phyloP scores from a whole-genome alignment of 495 filamentous ascomycete species.

The Cercophora samala region DNA sequence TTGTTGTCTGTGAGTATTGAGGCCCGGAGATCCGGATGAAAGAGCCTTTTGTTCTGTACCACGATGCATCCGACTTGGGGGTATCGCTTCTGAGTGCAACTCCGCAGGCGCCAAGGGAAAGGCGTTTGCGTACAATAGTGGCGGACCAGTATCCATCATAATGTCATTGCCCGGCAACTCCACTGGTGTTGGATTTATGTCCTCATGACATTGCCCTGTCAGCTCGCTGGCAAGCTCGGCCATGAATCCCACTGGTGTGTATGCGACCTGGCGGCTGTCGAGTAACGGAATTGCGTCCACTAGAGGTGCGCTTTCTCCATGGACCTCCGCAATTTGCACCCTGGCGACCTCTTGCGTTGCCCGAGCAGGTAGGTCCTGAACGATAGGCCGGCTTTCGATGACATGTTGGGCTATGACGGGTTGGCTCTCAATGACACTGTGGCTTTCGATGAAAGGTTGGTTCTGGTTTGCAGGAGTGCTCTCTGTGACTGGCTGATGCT shows the following conservation, averaged over 20 bases:
- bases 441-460: neutral
- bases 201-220: conserved; percentile 35
- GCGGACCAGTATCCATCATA: conserved; percentile 12
- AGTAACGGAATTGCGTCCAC: conserved; percentile 16
- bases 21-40: neutral
- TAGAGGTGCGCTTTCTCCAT: neutral
- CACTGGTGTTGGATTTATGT: conserved; percentile 41
- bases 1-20: conserved; percentile 12
- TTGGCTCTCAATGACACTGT: conserved; percentile 15
- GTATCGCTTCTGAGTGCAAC: conserved; percentile 24
- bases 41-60: conserved; percentile 17
- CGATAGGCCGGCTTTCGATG: neutral
- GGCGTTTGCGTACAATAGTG: conserved; percentile 22
- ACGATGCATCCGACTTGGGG: neutral
- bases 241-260: conserved; percentile 41
- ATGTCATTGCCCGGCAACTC: conserved; percentile 37
- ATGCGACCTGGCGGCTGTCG: conserved; percentile 19
- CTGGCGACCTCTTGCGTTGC: conserved; percentile 16
- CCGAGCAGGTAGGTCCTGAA: conserved; percentile 19
- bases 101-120: conserved; percentile 37
- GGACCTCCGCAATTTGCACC: neutral
- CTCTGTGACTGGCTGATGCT: conserved; percentile 8
- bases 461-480: conserved; percentile 23
- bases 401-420: conserved; percentile 11
- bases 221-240: conserved; percentile 42